phyloP scores from a whole-genome alignment of 371 early-diverging fungal genomes.

The Mucor lusitanicus region DNA sequence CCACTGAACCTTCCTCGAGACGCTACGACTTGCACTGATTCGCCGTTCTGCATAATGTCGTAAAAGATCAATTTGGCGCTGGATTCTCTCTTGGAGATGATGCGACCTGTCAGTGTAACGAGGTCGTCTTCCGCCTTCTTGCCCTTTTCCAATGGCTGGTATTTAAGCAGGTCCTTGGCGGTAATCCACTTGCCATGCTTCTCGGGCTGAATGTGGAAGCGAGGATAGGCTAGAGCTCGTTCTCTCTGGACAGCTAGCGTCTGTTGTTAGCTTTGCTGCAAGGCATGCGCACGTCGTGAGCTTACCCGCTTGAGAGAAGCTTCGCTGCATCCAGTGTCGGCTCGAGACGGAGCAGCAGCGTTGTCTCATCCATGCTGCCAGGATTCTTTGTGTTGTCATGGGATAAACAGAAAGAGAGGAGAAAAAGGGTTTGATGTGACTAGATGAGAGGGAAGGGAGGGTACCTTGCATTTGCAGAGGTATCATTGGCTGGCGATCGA shows the following conservation, averaged over 20 bases:
- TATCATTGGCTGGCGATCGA: constrained; percentile 1
- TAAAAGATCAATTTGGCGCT: constrained; percentile 76
- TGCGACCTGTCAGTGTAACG: constrained; percentile 58
- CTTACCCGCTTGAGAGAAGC: constrained; percentile 9
- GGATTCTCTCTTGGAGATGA: constrained; percentile 68
- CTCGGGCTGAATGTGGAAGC: constrained; percentile 28
- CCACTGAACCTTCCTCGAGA: constrained; percentile 53
- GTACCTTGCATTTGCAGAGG: not conserved
- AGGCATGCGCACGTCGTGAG: not conserved
- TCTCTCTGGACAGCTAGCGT: not conserved
- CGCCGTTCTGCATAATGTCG: constrained; percentile 67
- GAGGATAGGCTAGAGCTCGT: constrained; percentile 24
- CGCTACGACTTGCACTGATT: constrained; percentile 68
- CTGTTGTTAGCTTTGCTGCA: not conserved
- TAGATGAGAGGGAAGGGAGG: not conserved
- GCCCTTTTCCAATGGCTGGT: constrained; percentile 24
- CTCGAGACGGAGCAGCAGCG: too few species aligned
- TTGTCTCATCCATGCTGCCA: not conserved
- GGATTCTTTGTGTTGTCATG: not conserved
- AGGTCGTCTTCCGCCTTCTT: constrained; percentile 34
- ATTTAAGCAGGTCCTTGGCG: constrained; percentile 25
- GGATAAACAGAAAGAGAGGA: not conserved
- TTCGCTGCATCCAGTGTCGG: not conserved
- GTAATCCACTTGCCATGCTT: constrained; percentile 35
- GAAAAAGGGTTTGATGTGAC: not conserved